phyloP scores from a whole-genome alignment of 371 early-diverging fungal genomes.

The Rhizopus arrhizus region DNA sequence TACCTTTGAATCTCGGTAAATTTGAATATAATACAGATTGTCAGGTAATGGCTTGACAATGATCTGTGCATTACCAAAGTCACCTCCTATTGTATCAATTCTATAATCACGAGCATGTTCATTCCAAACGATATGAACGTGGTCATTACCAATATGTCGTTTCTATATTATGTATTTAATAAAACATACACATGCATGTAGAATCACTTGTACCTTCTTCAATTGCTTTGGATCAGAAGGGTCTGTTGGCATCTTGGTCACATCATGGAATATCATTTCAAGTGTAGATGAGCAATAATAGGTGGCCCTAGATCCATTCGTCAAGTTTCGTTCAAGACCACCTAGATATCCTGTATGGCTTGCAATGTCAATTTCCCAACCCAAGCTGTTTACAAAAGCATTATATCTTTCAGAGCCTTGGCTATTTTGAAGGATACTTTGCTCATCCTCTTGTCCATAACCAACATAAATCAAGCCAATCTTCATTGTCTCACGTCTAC shows the following conservation, averaged over 20 bases:
- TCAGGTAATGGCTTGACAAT: constrained; percentile 80
- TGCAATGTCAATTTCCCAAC: constrained; percentile 82
- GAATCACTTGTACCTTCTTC: constrained; percentile 69
- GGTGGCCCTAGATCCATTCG: constrained; percentile 76
- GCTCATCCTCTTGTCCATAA: constrained; percentile 86
- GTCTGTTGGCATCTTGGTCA: constrained; percentile 87
- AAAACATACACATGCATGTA: neutral
- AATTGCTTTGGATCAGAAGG: constrained; percentile 76
- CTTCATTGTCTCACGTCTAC: constrained; percentile 83
- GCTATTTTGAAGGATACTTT: constrained; percentile 78
- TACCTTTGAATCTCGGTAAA: constrained; percentile 77
- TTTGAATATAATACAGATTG: constrained; percentile 71
- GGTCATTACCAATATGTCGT: constrained; percentile 97
- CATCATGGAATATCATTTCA: constrained; percentile 94
- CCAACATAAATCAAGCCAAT: constrained; percentile 92
- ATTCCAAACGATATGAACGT: constrained; percentile 97
- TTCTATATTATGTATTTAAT: constrained; percentile 62
- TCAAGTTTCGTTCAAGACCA: constrained; percentile 79
- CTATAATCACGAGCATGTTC: constrained; percentile 86
- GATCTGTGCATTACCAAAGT: constrained; percentile 95
- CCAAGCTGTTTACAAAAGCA: constrained; percentile 83
- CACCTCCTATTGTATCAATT: constrained; percentile 90
- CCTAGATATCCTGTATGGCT: constrained; percentile 88
- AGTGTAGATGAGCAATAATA: constrained; percentile 82
- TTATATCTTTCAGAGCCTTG: constrained; percentile 70